A percentile compares a stretch with the other conserved stretches of the same genome.
phyloP scores from a whole-genome alignment of 2,329 filamentous ascomycete genomes.

The Aspergillus pseudoviridinutans region DNA sequence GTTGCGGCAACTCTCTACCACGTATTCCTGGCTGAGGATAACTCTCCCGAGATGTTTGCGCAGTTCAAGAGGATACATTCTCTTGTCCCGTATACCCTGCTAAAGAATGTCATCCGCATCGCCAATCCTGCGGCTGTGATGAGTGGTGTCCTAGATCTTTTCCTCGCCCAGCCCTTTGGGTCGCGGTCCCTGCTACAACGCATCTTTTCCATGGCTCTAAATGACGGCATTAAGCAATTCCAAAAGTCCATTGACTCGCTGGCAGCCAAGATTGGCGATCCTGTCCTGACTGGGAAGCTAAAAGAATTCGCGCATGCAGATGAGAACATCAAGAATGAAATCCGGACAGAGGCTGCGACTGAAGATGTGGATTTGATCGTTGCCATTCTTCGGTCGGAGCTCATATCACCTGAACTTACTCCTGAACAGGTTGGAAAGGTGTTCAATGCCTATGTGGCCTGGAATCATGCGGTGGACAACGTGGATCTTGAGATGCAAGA shows the following conservation, averaged over 20 bases:
- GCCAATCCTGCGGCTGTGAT: slow-evolving; percentile 96
- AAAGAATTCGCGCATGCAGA: slow-evolving; percentile 72
- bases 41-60: slow-evolving; percentile 91
- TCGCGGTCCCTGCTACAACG: slow-evolving; percentile 85
- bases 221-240: slow-evolving; percentile 82
- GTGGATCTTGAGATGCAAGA: slow-evolving; percentile 79
- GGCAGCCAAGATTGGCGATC: slow-evolving; percentile 72
- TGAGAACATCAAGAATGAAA: slow-evolving; percentile 67
- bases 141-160: slow-evolving; percentile 91
- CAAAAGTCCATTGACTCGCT: slow-evolving; percentile 83
- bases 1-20: slow-evolving; percentile 96
- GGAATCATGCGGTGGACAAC: slow-evolving; percentile 91
- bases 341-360: slow-evolving; percentile 67
- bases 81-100: slow-evolving; percentile 81
- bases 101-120: slow-evolving; percentile 96
- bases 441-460: slow-evolving; percentile 93
- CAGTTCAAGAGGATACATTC: slow-evolving; percentile 94
- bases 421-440: slow-evolving; percentile 75
- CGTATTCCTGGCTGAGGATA: slow-evolving; percentile 94
- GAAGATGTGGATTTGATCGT: slow-evolving; percentile 84
- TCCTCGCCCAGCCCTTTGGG: slow-evolving; percentile 92
- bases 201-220: slow-evolving; percentile 86
- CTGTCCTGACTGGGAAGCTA: slow-evolving; percentile 74
- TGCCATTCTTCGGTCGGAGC: slow-evolving; percentile 74
- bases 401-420: slow-evolving; percentile 66